These are phyloP conservation scores for Lumnitzera littorea DNA, from an alignment of 345 rosid genomes.

Conservation along the genomic window DNA sequence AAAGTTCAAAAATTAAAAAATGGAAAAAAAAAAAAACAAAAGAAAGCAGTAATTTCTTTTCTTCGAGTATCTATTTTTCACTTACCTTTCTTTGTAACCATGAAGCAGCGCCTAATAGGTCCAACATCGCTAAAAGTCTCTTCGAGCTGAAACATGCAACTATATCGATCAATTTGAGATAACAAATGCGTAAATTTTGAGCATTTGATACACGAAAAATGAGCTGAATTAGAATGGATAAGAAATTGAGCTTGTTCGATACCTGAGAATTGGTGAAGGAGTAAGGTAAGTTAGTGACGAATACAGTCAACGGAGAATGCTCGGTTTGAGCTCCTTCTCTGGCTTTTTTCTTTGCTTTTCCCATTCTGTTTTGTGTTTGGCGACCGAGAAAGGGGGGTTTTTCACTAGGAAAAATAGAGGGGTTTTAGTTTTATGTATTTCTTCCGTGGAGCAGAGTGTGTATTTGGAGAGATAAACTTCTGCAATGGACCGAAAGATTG, in stretches of 20 bases:
- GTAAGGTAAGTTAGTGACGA: slow-evolving; percentile 77
- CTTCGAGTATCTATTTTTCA: not conserved
- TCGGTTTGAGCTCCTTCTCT: slow-evolving; percentile 19
- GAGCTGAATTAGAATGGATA: not conserved
- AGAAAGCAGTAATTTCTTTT: not conserved
- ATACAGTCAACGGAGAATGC: slow-evolving; percentile 67
- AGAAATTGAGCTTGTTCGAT: slow-evolving; percentile 1
- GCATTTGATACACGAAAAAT: slow-evolving; percentile 1
- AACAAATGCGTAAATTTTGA: not conserved
- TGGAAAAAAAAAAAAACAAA: not conserved
- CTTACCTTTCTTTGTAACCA: slow-evolving; percentile 74
- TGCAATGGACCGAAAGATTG: too few relatives aligned
- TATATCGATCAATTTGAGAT: not conserved
- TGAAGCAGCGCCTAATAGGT: slow-evolving; percentile 85
- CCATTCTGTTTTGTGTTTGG: slow-evolving; percentile 33
- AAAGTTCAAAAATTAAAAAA: too few relatives aligned
- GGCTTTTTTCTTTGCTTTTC: slow-evolving; percentile 34
- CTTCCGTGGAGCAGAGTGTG: not conserved
- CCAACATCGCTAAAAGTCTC: slow-evolving; percentile 86
- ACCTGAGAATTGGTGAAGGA: slow-evolving; percentile 85
- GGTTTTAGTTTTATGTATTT: not conserved
- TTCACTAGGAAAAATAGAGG: not conserved
- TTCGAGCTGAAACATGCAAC: slow-evolving; percentile 51
- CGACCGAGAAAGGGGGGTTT: not conserved
- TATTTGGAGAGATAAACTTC: not conserved